Percentiles rank a stretch among this genome's conserved stretches.
Evolutionary conservation across 768 basidiomycete species (phyloP).

Genomic region (Hemileccinum rubropunctum): DNA sequence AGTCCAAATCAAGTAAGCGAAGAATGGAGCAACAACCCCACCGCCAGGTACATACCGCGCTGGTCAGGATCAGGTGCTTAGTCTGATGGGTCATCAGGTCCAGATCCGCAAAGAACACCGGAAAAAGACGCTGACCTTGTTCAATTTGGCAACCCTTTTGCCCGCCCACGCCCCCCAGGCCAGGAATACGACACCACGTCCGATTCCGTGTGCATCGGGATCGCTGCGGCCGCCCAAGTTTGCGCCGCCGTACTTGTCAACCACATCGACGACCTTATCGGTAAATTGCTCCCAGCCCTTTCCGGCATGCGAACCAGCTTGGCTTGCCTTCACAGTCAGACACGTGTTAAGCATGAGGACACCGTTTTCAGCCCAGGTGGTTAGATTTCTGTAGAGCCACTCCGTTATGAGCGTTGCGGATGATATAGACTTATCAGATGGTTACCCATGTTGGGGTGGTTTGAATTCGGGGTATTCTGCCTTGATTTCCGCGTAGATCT

Average conservation of each 20-base stretch:
- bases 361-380: conserved; percentile 78
- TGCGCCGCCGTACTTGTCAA: conserved; percentile 74
- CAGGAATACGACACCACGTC: conserved; percentile 81
- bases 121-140: conserved; percentile 49
- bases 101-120: conserved; percentile 10
- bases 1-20: conserved; percentile 29
- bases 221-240: conserved; percentile 46
- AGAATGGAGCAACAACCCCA: conserved; percentile 16
- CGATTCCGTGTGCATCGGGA: conserved; percentile 46
- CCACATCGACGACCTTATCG: conserved; percentile 72
- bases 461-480: conserved; percentile 78
- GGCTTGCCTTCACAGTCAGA: conserved; percentile 75
- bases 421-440: conserved; percentile 14
- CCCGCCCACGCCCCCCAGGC: conserved; percentile 90
- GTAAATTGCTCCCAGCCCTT: conserved; percentile 94
- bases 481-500: conserved; percentile 89
- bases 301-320: conserved; percentile 78
- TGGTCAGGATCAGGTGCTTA: conserved; percentile 78
- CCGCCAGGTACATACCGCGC: conserved; percentile 53
- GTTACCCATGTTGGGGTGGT: conserved; percentile 78
- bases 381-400: conserved; percentile 59
- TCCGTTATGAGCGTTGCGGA: conserved; percentile 6
- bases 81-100: conserved; percentile 41
- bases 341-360: conserved; percentile 93
- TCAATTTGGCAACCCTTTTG: conserved; percentile 76